phyloP scores from a whole-genome alignment of 1,139 yeast genomes.

The Hanseniaspora sp. region DNA sequence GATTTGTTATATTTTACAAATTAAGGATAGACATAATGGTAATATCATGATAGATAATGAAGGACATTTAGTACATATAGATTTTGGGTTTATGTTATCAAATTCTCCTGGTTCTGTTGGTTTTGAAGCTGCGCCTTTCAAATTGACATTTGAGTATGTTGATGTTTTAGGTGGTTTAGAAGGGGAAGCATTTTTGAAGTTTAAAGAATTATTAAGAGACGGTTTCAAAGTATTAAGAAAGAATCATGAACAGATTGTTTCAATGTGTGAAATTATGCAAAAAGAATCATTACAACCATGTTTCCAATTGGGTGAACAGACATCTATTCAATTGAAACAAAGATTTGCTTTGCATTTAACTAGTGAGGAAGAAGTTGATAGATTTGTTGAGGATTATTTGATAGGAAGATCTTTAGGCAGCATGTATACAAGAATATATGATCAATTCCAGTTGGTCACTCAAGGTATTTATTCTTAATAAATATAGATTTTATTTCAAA shows the following conservation, averaged over 20 bases:
- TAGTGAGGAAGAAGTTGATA: conserved; percentile 60
- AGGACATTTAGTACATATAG: conserved; percentile 91
- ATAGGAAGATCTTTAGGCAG: conserved; percentile 80
- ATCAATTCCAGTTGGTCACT: conserved; percentile 83
- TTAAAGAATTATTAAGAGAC: conserved; percentile 50
- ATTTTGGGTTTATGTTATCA: conserved; percentile 83
- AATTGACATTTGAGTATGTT: conserved; percentile 74
- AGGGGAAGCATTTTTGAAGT: conserved; percentile 46
- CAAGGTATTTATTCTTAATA: conserved; percentile 74
- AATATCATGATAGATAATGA: conserved; percentile 87
- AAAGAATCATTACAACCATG: conserved; percentile 84
- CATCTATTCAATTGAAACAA: conserved; percentile 65
- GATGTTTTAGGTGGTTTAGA: conserved; percentile 75
- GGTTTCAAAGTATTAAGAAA: conserved; percentile 65
- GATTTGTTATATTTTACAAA: conserved; percentile 76
- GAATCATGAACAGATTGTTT: conserved; percentile 59
- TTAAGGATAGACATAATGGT: conserved; percentile 93
- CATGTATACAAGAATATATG: conserved; percentile 80
- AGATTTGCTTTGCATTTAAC: conserved; percentile 62
- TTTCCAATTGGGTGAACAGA: conserved; percentile 74
- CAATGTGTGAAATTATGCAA: conserved; percentile 86
- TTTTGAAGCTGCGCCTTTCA: conserved; percentile 94
- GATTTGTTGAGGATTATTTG: conserved; percentile 61
- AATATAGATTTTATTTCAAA: neutral
- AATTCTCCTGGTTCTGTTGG: conserved; percentile 95